Evolutionary conservation across 2,329 filamentous ascomycete genomes (phyloP), one percentile per base, ranked within the genome.

Genomic region (Stemphylium beticola): DNA sequence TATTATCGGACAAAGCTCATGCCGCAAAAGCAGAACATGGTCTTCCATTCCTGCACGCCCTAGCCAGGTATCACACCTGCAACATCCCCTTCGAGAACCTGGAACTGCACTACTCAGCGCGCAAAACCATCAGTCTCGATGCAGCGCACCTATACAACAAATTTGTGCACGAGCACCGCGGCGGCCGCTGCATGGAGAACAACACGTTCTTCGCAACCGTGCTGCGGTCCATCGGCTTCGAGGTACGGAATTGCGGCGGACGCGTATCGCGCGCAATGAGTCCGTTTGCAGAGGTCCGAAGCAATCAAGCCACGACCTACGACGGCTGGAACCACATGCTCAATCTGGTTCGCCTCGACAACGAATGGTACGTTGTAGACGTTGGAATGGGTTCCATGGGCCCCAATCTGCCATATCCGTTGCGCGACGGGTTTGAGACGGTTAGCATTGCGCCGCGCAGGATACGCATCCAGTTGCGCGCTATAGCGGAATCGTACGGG

Each of bases 151-250:
- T 85, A 3, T 84, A 76, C 60, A 69, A 78, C 29, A 84, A 84
- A 60, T 72, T 83, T 1, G 71, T 66, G 15, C 69, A 75, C 10
- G 54, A 46, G 14, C 74, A 74, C 2, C 67, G 80, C 12, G 83
- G 83, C 26, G 83, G 83, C 3, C 82, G 84, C 52, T 85, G 83
- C 57, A 83, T 85, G 81, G 82, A 85, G 67, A 82, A 79, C 52
- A 83, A 83, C 40, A 75, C 74, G 3, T 73, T 85, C 38, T 79
- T 85, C 54, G 77, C 74, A 5, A 76, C 76, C 4, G 73, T 84
- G 4, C 67, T 85, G 26, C 74, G 79, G 34, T 80, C 75, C 0
- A 58, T 85, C 14, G 82, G 82, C 0, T 84, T 77, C 49, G 58
- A 69, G 7, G 66, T 77, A 3, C 54, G 57, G 33, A 60, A 62